Evolutionary conservation across 352 stramenopile genomes (phyloP), one percentile per base, ranked within the genome.

Genomic region (Globisporangium splendens): DNA sequence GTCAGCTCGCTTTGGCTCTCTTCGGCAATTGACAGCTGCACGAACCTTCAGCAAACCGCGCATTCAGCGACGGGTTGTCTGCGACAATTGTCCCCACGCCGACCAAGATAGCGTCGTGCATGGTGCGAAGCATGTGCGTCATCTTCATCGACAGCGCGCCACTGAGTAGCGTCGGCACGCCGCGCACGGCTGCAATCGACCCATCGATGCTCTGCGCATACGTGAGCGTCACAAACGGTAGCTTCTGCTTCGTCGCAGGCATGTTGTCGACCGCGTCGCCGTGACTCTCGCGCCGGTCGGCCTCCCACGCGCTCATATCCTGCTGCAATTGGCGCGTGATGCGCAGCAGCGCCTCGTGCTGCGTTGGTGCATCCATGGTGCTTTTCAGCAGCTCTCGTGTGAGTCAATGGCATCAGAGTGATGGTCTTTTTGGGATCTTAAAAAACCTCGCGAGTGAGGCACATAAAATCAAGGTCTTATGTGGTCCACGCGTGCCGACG

Each of bases 191-290:
- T 2, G 87, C 58, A 38, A 97, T 83, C 4, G 78, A 95, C 1
- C 89, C 89, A 51, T 97, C 89, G 11, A 97, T 84, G 56, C 89
- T 97, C 58, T 97, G 89, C 42, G 89, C 89, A 55, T 96, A 97
- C 12, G 87, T 95, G 17, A 96, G 64, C 41, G 88, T 96, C 43
- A 96, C 60, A 28, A 85, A 80, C 3, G 83, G 79, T 44, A 70
- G 46, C 28, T 35, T 35, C 5, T 35, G 28, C 2, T 35, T 35
- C 28, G 1, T 8, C 10, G 28, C 28, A 35, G 28, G 10, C 28
- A 35, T 8, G 7, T 35, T 35, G 2, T 1, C 0, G 10, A 11
- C 3, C 5, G 28, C 28, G 10, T 8, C 0, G 7, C 10, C 28
- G 28, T 35, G 28, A 10, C 10, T 8, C 28, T 35, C 28, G 8